Base-by-base conservation (phyloP, 208 protist genomes). In the Acanthamoeba royreba region DNA sequence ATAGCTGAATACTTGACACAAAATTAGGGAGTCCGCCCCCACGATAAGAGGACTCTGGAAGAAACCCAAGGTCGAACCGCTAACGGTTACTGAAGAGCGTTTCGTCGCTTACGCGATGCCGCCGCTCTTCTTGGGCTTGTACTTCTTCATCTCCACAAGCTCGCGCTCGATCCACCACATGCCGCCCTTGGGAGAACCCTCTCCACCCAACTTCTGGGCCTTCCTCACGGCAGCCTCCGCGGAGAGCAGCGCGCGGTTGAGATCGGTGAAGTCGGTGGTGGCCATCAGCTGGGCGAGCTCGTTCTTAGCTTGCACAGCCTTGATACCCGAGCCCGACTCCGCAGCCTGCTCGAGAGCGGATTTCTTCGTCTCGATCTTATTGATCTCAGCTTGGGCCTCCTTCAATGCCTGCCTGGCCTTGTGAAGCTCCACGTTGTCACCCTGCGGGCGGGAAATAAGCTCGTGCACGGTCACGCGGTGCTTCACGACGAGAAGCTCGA, bases 171-270 rank as follows among this genome's bases (percentile, higher is more conserved):
- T 43, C 66, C 61, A 93, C 88, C 88, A 93, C 15, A 93, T 86
- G 43, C 35, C 61, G 31, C 87, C 66, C 31, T 11, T 0, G 9
- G 17, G 53, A 63, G 1, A 5, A 40, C 66, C 2, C n/a, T n/a
- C n/a, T n/a, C n/a, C n/a, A n/a, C n/a, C n/a, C n/a, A n/a, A n/a
- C 86, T 95, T 95, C 8, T 93, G 93, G 22, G 93, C 94, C 85
- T 95, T 95, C 25, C 94, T n/a, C 7, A 95, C 49, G 28, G 93
- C 93, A 7, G 94, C 94, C 53, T 95, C 94, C 28, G 94, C 94
- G 9, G 66, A 87, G 72, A 95, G 28, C 53, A 94, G 8, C 17
- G 90, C 81, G 15, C 86, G 63, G 93, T 95, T 95, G 19, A 95
- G 93, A 25, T 31, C 93, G n/a, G 81, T 92, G 40, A 8, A 63